phyloP scores from a whole-genome alignment of 2,329 filamentous ascomycete species.

The Apiospora sp. region DNA sequence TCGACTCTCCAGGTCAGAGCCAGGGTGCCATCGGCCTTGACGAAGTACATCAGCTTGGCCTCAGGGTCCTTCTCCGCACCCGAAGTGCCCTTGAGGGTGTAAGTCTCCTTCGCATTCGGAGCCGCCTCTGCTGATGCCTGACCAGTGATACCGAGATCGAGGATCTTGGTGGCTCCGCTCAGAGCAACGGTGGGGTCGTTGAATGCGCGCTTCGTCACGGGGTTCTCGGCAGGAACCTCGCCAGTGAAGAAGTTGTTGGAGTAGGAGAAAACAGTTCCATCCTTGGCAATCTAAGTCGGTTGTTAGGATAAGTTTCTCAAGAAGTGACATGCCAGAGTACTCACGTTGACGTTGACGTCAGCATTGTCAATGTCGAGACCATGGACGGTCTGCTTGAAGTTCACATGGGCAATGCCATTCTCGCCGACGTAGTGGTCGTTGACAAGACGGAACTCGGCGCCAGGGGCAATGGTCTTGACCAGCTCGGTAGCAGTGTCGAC shows the following conservation, averaged over 20 bases:
- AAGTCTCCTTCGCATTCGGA: conserved; percentile 45
- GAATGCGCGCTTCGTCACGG: conserved; percentile 50
- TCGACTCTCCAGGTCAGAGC: conserved; percentile 65
- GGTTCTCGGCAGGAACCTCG: conserved; percentile 48
- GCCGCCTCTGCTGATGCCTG: conserved; percentile 49
- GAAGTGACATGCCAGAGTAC: conserved; percentile 34
- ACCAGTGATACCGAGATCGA: conserved; percentile 51
- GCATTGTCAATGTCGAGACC: conserved; percentile 68
- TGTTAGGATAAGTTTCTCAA: conserved; percentile 24
- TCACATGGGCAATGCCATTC: conserved; percentile 64
- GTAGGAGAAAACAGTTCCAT: conserved; percentile 65
- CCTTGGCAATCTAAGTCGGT: conserved; percentile 51
- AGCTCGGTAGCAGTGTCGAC: conserved; percentile 54
- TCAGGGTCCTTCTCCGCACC: conserved; percentile 61
- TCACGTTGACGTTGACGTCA: conserved; percentile 67
- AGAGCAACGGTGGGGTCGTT: conserved; percentile 54
- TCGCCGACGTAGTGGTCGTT: conserved; percentile 61
- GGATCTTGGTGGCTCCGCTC: conserved; percentile 47
- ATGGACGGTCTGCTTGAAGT: conserved; percentile 66
- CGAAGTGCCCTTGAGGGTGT: conserved; percentile 55
- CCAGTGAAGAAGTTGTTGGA: conserved; percentile 58
- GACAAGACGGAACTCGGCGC: conserved; percentile 57
- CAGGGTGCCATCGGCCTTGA: conserved; percentile 55
- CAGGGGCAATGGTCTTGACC: conserved; percentile 48
- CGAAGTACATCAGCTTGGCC: conserved; percentile 63